Base-by-base conservation (phyloP, 2,329 filamentous ascomycete species). In the Fusarium nodosum region DNA sequence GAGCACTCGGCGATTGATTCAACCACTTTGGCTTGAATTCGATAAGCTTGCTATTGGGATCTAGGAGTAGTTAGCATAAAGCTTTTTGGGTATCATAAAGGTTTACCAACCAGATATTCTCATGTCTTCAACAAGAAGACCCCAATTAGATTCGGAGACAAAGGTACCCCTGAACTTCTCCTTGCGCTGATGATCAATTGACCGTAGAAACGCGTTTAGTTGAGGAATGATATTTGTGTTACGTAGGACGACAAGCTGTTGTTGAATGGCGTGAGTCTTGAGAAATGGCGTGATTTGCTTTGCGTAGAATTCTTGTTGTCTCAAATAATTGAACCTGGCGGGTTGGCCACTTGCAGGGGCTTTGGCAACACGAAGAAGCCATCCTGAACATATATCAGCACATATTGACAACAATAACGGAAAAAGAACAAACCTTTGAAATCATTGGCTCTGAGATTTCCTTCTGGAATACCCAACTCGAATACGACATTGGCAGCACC, bases 11-110 rank as follows among this genome's bases (percentile, higher is more conserved):
- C 3, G 92, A 94, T 77, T 94, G 92, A 11, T 85, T 81, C 28
- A 96, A 86, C 93, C 93, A 96, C 79, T 96, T 96, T 16, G 93
- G 92, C 77, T 96, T 96, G 80, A 95, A 91, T 77, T 95, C 91
- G 58, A 92, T 81, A 33, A 91, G 76, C 30, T 77, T 58, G 59
- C 71, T 75, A n/a, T 74, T 71, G 16, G 73, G 60, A 60, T 78
- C 77, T 77, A 59, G 12, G 44, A 60, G n/a, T 36, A 36, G 45
- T 64, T 53, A 55, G 51, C 53, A 30, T 55, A 30, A 34, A 42
- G 28, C 11, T 24, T n/a, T 34, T 38, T 28, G 7, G n/a, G 31
- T 38, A 16, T 3, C 8, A n/a, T 8, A 12, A 50, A 22, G 8
- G 16, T 12, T 10, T 52, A 52, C 74, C 70, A 65, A 80, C 79